phyloP scores from a whole-genome alignment of 2,329 filamentous ascomycete genomes.

The Paraphaeosphaeria minitans region DNA sequence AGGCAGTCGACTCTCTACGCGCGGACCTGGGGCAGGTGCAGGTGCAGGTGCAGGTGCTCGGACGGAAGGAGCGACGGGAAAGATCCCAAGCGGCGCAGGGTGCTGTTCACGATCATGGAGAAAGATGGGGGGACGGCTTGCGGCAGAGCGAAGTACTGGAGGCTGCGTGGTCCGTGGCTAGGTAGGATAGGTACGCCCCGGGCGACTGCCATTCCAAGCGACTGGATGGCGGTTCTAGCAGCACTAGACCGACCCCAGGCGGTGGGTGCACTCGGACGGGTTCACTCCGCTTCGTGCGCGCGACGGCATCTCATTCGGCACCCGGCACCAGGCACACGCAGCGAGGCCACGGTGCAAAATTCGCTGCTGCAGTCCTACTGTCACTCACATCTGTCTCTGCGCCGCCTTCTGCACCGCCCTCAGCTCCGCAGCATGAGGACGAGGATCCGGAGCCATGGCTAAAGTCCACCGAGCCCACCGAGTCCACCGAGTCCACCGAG shows the following conservation, averaged over 20 bases:
- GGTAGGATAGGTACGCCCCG: slow-evolving; percentile 12
- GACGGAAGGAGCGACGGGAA: background rate
- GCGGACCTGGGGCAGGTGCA: slow-evolving; percentile 5
- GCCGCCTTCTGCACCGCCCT: background rate
- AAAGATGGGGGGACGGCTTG: slow-evolving; percentile 8
- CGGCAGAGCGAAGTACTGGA: slow-evolving; percentile 2
- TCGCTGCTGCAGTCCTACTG: slow-evolving; percentile 2
- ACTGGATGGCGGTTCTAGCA: slow-evolving; percentile 2
- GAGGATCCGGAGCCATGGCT: slow-evolving; percentile 10
- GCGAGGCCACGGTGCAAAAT: slow-evolving; percentile 7
- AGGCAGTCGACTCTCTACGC: slow-evolving; percentile 3
- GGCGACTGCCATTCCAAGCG: slow-evolving; percentile 2
- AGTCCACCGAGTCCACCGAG: too few relatives aligned
- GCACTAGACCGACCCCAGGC: background rate
- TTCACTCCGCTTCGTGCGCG: slow-evolving; percentile 3
- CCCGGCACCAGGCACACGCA: slow-evolving; percentile 10
- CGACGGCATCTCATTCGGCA: slow-evolving; percentile 16
- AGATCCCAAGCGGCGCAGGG: background rate
- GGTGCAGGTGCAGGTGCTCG: background rate
- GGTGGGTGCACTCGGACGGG: background rate
- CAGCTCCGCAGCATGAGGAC: background rate
- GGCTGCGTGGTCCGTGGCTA: slow-evolving; percentile 14
- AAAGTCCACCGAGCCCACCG: too few relatives aligned
- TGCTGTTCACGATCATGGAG: slow-evolving; percentile 1
- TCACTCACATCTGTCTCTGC: background rate